Evolutionary conservation across 2,329 filamentous ascomycete species (phyloP).

Genomic region (Colletotrichum scovillei): DNA sequence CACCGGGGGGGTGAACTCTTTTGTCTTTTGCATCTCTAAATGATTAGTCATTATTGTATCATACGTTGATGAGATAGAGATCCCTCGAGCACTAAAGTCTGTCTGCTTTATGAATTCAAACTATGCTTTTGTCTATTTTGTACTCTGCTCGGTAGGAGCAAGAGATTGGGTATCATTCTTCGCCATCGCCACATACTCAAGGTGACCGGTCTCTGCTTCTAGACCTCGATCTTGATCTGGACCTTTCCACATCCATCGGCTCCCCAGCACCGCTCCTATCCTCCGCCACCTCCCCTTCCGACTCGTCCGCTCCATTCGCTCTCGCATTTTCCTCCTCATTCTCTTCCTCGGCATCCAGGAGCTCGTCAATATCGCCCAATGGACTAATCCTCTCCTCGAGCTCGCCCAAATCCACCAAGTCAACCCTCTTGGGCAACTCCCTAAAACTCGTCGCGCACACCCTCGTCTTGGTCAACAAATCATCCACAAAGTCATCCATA

Average conservation of each 20-base stretch:
- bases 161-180: slow-evolving; percentile 24
- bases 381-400: slow-evolving; percentile 88
- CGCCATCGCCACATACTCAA: neutral
- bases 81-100: neutral
- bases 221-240: slow-evolving; percentile 35
- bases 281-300: slow-evolving; percentile 54
- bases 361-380: slow-evolving; percentile 80
- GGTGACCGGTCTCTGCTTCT: slow-evolving; percentile 23
- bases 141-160: neutral
- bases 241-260: slow-evolving; percentile 51
- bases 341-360: slow-evolving; percentile 68
- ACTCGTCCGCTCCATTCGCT: slow-evolving; percentile 44
- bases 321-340: slow-evolving; percentile 45
- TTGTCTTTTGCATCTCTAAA: neutral
- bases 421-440: slow-evolving; percentile 86
- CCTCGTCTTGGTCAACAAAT: slow-evolving; percentile 87
- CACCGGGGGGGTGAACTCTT: neutral
- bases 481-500: slow-evolving; percentile 94
- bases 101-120: neutral
- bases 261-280: slow-evolving; percentile 30
- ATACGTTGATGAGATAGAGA: neutral
- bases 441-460: slow-evolving; percentile 92
- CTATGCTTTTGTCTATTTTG: neutral
- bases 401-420: slow-evolving; percentile 89
- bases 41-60: neutral